A percentile compares a stretch with the other conserved stretches of the same genome.
Conservation (phyloP, 1,284 basidiomycete species). For the Cutaneotrichosporon sp. region DNA sequence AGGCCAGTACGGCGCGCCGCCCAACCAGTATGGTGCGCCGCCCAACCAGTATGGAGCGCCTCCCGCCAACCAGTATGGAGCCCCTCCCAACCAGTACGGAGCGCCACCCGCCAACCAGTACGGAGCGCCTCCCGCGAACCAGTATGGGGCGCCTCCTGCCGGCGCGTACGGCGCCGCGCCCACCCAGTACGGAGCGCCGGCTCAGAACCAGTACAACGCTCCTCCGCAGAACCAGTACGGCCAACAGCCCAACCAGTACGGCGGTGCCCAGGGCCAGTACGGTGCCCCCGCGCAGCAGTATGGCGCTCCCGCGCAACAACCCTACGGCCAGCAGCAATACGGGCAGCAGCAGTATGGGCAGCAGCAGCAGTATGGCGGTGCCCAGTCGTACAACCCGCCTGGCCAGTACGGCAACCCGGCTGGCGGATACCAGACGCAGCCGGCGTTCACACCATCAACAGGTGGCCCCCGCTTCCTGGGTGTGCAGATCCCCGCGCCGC, state of each 20-base stretch:
- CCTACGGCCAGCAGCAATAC: slow-evolving; percentile 13
- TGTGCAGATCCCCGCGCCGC: slow-evolving; percentile 47
- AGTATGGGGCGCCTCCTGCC: slow-evolving; percentile 18
- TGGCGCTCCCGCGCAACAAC: slow-evolving; percentile 19
- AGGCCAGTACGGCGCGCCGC: slow-evolving; percentile 21
- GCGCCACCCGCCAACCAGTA: slow-evolving; percentile 15
- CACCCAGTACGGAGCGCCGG: slow-evolving; percentile 17
- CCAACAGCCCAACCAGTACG: slow-evolving; percentile 18
- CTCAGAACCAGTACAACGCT: slow-evolving; percentile 14
- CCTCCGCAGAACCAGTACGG: slow-evolving; percentile 20
- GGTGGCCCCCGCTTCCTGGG: slow-evolving; percentile 44
- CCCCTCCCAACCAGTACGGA: slow-evolving; percentile 13
- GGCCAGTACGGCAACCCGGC: slow-evolving; percentile 19
- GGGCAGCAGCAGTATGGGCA: slow-evolving; percentile 12
- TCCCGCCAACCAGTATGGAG: slow-evolving; percentile 20
- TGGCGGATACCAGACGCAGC: slow-evolving; percentile 12
- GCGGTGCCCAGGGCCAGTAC: slow-evolving; percentile 24
- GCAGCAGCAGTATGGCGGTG: slow-evolving; percentile 14
- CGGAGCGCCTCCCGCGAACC: slow-evolving; percentile 19
- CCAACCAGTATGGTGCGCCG: slow-evolving; percentile 6
- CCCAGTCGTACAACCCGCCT: slow-evolving; percentile 6
- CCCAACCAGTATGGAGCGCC: slow-evolving; percentile 11
- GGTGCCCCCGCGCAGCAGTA: slow-evolving; percentile 24
- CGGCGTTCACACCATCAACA: slow-evolving; percentile 16
- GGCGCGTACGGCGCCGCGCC: slow-evolving; percentile 27